These are phyloP conservation scores for Leccinum arenicola DNA, from an alignment of 768 basidiomycete species.

Conservation along the genomic window DNA sequence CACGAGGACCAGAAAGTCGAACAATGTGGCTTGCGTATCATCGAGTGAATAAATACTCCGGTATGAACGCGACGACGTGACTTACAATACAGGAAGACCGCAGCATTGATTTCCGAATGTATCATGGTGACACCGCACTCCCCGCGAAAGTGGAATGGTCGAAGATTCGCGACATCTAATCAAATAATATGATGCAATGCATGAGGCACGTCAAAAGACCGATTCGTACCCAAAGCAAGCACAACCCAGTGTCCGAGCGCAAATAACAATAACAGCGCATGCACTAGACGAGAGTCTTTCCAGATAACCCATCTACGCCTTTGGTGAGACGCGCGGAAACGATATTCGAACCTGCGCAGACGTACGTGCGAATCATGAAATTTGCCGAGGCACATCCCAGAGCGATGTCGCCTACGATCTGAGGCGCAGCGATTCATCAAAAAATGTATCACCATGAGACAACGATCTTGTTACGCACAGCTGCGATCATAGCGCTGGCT, in stretches of 20 bases:
- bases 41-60: not conserved
- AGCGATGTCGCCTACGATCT: conserved; percentile 16
- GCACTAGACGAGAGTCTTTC: conserved; percentile 18
- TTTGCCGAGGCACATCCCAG: conserved; percentile 23
- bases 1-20: conserved; percentile 20
- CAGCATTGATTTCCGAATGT: conserved; percentile 2
- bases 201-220: not conserved
- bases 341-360: not conserved
- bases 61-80: not conserved
- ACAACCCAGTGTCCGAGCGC: conserved; percentile 24
- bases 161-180: conserved; percentile 17
- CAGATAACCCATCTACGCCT: conserved; percentile 28
- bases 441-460: not conserved
- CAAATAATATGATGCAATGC: not conserved
- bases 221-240: conserved; percentile 13
- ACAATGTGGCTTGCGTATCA: conserved; percentile 18
- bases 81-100: conserved; percentile 22
- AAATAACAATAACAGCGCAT: conserved; percentile 9
- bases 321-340: not conserved
- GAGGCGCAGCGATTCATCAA: not conserved
- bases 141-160: not conserved
- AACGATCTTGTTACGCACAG: conserved; percentile 11
- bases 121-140: not conserved
- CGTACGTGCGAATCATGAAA: conserved; percentile 31
- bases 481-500: conserved; percentile 7